Evolutionary conservation across 164 flowering plant species (phyloP).

Genomic region (Magnolia officinalis): DNA sequence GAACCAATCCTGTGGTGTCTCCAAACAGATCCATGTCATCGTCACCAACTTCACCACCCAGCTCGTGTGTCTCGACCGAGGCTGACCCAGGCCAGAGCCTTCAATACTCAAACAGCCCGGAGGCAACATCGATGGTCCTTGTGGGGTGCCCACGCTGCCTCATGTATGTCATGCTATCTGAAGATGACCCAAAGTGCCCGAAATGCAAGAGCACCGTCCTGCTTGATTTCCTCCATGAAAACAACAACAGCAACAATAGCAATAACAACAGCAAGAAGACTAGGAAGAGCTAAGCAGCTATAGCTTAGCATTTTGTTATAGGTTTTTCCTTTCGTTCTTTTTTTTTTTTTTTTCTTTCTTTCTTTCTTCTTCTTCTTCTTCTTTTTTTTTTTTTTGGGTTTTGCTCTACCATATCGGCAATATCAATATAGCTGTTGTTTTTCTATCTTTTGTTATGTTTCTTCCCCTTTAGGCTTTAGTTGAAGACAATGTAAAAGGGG

Average conservation of each 20-base stretch:
- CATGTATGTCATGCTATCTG: constrained; percentile 85
- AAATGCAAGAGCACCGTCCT: constrained; percentile 84
- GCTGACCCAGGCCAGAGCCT: not conserved
- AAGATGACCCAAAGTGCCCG: constrained; percentile 79
- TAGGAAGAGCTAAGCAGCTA: not conserved
- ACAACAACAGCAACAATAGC: constrained; percentile 4
- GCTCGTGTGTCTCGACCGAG: constrained; percentile 53
- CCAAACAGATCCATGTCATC: constrained; percentile 11
- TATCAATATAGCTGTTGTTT: not conserved
- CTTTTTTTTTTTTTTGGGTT: not conserved
- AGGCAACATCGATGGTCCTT: constrained; percentile 69
- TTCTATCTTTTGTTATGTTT: not conserved
- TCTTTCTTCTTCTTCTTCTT: no score
- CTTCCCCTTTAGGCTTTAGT: not conserved
- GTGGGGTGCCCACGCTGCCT: constrained; percentile 84
- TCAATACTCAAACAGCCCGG: constrained; percentile 50
- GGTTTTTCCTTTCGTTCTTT: not conserved
- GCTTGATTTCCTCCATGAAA: constrained; percentile 58
- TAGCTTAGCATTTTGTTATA: not conserved
- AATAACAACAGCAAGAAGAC: constrained; percentile 6
- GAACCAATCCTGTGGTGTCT: not conserved
- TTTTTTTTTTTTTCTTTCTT: no score
- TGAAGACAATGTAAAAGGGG: constrained; percentile 9
- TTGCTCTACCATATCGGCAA: not conserved
- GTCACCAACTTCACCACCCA: constrained; percentile 63